These are phyloP conservation scores for Dioszegia aurantiaca DNA, from an alignment of 768 basidiomycete species.

Conservation along the genomic window DNA sequence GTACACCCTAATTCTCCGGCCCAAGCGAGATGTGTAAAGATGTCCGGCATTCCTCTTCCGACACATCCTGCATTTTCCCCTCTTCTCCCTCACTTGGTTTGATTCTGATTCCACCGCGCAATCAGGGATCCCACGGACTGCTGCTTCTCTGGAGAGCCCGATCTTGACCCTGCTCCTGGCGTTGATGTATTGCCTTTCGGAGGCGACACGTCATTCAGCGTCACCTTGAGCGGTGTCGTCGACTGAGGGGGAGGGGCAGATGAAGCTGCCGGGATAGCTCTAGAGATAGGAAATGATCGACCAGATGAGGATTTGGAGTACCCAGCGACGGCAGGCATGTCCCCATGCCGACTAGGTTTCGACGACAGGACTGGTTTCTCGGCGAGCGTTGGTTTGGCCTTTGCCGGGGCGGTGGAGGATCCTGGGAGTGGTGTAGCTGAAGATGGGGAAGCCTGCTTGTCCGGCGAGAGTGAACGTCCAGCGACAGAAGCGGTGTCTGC, in stretches of 20 bases:
- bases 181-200: not conserved
- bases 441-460: not conserved
- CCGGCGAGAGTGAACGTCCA: not conserved
- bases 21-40: not conserved
- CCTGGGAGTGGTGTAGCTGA: not conserved
- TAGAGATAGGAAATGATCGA: conserved; percentile 36
- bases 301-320: conserved; percentile 34
- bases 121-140: conserved; percentile 49
- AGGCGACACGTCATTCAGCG: not conserved
- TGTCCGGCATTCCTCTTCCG: not conserved
- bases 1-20: not conserved
- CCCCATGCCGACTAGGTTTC: conserved; percentile 18
- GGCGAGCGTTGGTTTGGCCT: not conserved
- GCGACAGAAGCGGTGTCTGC: not conserved
- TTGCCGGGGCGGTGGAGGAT: not conserved
- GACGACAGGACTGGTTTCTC: conserved; percentile 10
- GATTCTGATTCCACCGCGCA: conserved; percentile 50
- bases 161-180: not conserved
- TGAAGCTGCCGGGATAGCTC: conserved; percentile 15
- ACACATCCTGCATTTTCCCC: not conserved
- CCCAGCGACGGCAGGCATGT: conserved; percentile 18
- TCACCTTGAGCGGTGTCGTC: not conserved
- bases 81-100: conserved; percentile 27
- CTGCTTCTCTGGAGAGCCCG: conserved; percentile 40
- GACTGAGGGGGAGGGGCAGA: not conserved